A percentile compares a stretch with the other conserved stretches of the same genome.
Conservation (phyloP, 2,329 filamentous ascomycete genomes). For the Ophiostoma sp. region DNA sequence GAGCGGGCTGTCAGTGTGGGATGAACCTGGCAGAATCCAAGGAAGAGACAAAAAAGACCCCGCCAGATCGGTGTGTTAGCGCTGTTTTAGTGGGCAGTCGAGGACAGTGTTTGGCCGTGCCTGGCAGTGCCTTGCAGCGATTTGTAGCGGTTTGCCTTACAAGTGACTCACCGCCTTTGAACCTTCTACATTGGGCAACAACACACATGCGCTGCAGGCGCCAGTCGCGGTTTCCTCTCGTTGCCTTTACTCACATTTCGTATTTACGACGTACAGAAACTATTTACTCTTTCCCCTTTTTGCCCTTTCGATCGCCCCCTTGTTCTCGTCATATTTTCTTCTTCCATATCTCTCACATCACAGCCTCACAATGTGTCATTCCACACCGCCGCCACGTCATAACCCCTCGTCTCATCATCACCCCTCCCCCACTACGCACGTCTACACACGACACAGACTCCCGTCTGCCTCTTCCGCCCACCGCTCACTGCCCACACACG, state of each 20-base stretch:
- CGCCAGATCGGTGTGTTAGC: slow-evolving; percentile 2
- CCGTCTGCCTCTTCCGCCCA: slow-evolving; percentile 25
- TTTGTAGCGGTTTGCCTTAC: not conserved
- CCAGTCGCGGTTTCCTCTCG: not conserved
- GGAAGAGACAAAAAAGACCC: not conserved
- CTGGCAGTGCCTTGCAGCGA: not conserved
- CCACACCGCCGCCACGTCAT: slow-evolving; percentile 5
- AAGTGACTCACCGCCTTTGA: slow-evolving; percentile 11
- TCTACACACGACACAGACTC: slow-evolving; percentile 21
- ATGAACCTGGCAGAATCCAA: not conserved
- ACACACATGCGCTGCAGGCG: not conserved
- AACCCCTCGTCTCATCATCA: not conserved
- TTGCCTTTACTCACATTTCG: not conserved
- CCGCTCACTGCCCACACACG: slow-evolving; percentile 30
- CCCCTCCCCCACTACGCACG: not conserved
- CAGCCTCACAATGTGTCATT: not conserved
- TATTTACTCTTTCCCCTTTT: not conserved
- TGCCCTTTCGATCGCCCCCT: too few species aligned
- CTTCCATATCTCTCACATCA: not conserved
- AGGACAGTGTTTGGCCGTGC: not conserved
- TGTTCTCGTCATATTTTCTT: too few species aligned
- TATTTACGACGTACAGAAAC: not conserved
- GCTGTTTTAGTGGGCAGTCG: not conserved
- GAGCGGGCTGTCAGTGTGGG: slow-evolving; percentile 5
- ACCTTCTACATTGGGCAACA: slow-evolving; percentile 15